Conservation (phyloP, 2,329 filamentous ascomycete species). For the Talaromyces albobiverticillius region DNA sequence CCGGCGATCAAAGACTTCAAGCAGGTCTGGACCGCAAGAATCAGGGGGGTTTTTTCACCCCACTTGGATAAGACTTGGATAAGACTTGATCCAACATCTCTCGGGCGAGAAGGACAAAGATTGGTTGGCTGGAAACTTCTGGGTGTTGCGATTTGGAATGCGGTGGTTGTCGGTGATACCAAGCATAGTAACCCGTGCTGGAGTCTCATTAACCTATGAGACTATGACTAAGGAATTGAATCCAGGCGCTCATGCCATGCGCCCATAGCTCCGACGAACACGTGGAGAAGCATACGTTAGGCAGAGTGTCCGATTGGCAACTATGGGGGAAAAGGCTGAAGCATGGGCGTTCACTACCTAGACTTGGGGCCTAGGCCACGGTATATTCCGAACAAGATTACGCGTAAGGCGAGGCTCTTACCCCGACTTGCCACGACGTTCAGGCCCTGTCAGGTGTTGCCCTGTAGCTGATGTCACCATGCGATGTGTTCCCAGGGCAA, state of each 20-base stretch:
- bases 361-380: not conserved
- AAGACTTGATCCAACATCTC: not conserved
- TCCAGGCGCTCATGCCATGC: no score
- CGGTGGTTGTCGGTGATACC: no score
- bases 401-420: not conserved
- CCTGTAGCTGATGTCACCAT: not conserved
- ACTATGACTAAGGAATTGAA: no score
- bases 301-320: not conserved
- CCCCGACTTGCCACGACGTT: not conserved
- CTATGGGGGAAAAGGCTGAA: no score
- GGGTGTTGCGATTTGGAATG: no score
- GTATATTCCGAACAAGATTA: not conserved
- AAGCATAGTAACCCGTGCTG: no score
- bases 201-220: no score
- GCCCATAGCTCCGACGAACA: no score
- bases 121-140: not conserved
- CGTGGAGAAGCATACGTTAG: no score
- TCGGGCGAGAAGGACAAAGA: not conserved
- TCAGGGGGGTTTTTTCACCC: not conserved
- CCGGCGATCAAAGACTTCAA: conserved; percentile 5
- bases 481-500: no score
- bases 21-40: not conserved
- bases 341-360: not conserved
- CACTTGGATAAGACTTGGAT: no score
- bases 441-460: no score